phyloP scores from a whole-genome alignment of 78 protist genomes.

The Blattamonas nauphoetae region DNA sequence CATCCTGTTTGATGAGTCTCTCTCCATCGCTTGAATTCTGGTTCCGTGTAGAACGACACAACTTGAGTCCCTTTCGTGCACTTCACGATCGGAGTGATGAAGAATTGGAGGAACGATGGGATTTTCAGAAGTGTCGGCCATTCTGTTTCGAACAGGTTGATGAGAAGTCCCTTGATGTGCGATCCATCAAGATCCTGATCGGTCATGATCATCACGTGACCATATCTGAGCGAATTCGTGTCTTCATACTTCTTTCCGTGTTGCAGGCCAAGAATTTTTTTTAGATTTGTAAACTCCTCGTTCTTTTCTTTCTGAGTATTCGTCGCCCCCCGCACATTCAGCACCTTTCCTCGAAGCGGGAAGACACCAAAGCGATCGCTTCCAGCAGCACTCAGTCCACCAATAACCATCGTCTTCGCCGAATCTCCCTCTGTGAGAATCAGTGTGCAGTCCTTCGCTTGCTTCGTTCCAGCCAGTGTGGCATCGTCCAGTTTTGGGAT shows the following conservation, averaged over 20 bases:
- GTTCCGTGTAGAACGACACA: conserved; percentile 79
- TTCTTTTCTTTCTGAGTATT: conserved; percentile 3
- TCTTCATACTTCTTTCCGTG: conserved; percentile 29
- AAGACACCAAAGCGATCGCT: conserved; percentile 92
- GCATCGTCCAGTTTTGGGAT: conserved; percentile 92
- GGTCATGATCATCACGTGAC: conserved; percentile 96
- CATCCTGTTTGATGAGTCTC: conserved; percentile 29
- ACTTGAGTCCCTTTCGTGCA: conserved; percentile 2
- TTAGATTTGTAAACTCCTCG: neutral
- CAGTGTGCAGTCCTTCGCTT: conserved; percentile 77
- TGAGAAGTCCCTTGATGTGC: conserved; percentile 97
- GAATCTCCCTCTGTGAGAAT: conserved; percentile 96
- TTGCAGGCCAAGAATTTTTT: neutral
- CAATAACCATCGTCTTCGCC: conserved; percentile 56
- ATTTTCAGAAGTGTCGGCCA: conserved; percentile 89
- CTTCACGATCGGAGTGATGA: conserved; percentile 96
- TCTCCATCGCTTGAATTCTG: conserved; percentile 71
- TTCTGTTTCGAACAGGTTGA: conserved; percentile 82
- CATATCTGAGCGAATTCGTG: conserved; percentile 76
- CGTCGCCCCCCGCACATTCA: conserved; percentile 89
- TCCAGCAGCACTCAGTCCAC: conserved; percentile 3
- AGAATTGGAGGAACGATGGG: conserved; percentile 78
- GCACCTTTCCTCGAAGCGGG: conserved; percentile 94
- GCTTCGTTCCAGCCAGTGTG: conserved; percentile 74
- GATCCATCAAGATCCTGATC: conserved; percentile 98